Evolutionary conservation across 768 basidiomycete genomes (phyloP), one percentile per base, ranked within the genome.

Genomic region (Cystobasidiopsis lactophilus): DNA sequence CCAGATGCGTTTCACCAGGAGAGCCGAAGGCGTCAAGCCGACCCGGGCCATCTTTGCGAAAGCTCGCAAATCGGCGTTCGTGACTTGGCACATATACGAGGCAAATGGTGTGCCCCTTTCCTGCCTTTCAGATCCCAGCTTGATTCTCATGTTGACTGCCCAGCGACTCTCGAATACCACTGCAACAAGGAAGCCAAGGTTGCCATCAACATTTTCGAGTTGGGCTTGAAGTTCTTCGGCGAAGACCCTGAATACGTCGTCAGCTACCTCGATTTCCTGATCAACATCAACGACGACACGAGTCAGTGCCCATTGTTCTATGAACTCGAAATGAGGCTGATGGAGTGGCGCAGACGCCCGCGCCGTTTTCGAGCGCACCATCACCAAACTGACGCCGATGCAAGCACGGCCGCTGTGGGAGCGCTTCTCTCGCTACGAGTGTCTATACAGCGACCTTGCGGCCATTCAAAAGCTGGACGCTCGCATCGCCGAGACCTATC

Each of bases 81-180:
- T 66, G 48, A 64, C 83, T 16, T 96, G 93, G 93, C 82, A 89
- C 62, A 81, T 85, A 0, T 91, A 79, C 60, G 89, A 96, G 65
- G 82, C 88, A 40, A 79, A 84, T 51, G 88, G 88, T 89, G 57
- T 33, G 72, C 64, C 47, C 13, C 9, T 52, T 21, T 44, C 40
- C 50, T 59, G 51, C 24, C 48, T 35, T 5, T 40, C 52, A 40
- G 30, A 41, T 24, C 35, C n/a, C n/a, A n/a, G n/a, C n/a, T n/a
- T n/a, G n/a, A n/a, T n/a, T n/a, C n/a, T n/a, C n/a, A n/a, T 11
- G 21, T 27, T 27, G 41, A 40, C 13, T 18, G 7, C 33, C 18
- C 63, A 88, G 93, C 93, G 0, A 65, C 89, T 59, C 83, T 91
- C 77, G 93, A 96, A 66, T 93, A 93, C 62, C 86, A 93, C 64